Percentiles rank a stretch among this genome's conserved stretches.
phyloP scores from a whole-genome alignment of 345 rosid species.

The Erodium maritimum region DNA sequence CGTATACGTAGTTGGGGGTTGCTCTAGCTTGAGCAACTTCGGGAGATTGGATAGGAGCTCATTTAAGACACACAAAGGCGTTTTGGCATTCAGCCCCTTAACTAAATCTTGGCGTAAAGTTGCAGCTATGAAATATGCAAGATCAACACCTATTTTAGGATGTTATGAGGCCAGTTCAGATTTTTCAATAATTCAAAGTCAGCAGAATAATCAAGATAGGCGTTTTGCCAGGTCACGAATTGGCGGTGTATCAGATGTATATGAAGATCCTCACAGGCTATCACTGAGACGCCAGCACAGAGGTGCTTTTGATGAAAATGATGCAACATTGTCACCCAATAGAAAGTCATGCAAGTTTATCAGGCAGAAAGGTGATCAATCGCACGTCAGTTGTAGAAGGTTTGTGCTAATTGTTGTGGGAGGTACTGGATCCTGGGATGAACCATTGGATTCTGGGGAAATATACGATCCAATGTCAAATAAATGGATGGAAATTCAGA shows the following conservation, averaged over 20 bases:
- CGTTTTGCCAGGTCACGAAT: conserved; percentile 51
- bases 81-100: conserved; percentile 60
- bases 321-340: conserved; percentile 17
- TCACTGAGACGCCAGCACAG: conserved; percentile 65
- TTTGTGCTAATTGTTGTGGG: conserved; percentile 69
- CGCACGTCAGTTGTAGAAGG: conserved; percentile 29
- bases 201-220: conserved; percentile 60
- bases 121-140: conserved; percentile 74
- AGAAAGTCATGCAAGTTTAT: conserved; percentile 41
- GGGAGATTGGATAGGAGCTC: conserved; percentile 76
- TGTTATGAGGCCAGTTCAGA: conserved; percentile 56
- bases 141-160: conserved; percentile 77
- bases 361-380: conserved; percentile 46
- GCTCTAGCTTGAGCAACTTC: conserved; percentile 53
- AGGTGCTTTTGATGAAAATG: conserved; percentile 40
- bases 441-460: conserved; percentile 89
- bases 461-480: conserved; percentile 68
- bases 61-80: conserved; percentile 72
- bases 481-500: conserved; percentile 84
- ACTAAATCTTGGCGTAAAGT: conserved; percentile 73
- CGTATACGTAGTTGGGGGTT: conserved; percentile 73
- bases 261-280: conserved; percentile 92
- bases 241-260: conserved; percentile 79
- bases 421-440: conserved; percentile 77
- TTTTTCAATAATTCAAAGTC: conserved; percentile 31